A percentile compares a stretch with the other conserved stretches of the same genome.
phyloP scores from a whole-genome alignment of 2,329 filamentous ascomycete genomes.

The Cadophora sp. region DNA sequence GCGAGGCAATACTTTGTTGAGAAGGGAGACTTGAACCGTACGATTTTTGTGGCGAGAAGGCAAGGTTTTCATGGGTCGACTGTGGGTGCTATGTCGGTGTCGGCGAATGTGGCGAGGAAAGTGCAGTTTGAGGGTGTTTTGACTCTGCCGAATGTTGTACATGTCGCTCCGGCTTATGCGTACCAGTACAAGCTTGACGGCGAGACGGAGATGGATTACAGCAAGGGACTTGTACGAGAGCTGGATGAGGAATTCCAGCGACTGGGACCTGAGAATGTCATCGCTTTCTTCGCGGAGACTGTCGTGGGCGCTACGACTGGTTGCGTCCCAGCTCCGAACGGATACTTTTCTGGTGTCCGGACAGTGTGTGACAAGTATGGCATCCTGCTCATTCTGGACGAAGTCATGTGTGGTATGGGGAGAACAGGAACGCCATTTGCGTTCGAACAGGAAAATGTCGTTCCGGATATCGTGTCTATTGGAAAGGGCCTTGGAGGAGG shows the following conservation, averaged over 20 bases:
- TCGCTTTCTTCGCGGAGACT: constrained; percentile 69
- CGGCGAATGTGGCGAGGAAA: constrained; percentile 62
- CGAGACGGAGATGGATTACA: constrained; percentile 60
- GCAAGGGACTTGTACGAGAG: constrained; percentile 60
- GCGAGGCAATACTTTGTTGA: constrained; percentile 59
- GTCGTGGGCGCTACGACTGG: constrained; percentile 72
- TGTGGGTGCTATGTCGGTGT: constrained; percentile 62
- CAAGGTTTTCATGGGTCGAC: constrained; percentile 74
- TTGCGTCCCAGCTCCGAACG: constrained; percentile 66
- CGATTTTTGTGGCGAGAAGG: constrained; percentile 65
- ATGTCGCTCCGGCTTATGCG: constrained; percentile 65
- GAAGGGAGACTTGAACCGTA: constrained; percentile 50
- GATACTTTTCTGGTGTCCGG: constrained; percentile 71
- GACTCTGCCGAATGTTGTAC: constrained; percentile 52
- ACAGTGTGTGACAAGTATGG: constrained; percentile 72
- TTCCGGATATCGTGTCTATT: constrained; percentile 67
- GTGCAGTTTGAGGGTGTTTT: constrained; percentile 62
- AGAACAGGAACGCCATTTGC: constrained; percentile 57
- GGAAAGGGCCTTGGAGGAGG: constrained; percentile 70
- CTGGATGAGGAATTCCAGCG: constrained; percentile 64
- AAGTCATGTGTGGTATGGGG: constrained; percentile 66
- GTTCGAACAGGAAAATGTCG: constrained; percentile 56
- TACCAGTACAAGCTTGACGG: constrained; percentile 58
- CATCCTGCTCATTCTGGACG: constrained; percentile 75
- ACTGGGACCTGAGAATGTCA: constrained; percentile 64